phyloP scores from a whole-genome alignment of 768 basidiomycete species.

The Psilocybe cyanescens region DNA sequence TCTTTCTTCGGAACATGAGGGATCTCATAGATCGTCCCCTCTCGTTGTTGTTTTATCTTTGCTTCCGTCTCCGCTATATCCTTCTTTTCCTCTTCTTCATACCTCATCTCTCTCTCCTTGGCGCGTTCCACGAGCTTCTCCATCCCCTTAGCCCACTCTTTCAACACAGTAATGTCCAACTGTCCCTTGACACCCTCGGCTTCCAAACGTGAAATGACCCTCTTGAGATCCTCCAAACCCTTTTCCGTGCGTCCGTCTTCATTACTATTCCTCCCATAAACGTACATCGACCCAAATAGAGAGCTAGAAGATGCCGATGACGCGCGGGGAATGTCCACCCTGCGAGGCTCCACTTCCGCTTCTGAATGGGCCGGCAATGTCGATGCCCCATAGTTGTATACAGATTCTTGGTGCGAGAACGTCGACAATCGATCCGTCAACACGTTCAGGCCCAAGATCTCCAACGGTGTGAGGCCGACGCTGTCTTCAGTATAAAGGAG shows the following conservation, averaged over 20 bases:
- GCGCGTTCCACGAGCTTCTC: slow-evolving; percentile 2
- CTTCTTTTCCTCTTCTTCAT: slow-evolving; percentile 7
- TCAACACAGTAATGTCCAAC: slow-evolving; percentile 7
- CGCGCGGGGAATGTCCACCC: neutral
- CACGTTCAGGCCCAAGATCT: slow-evolving; percentile 36
- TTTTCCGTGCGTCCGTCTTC: neutral
- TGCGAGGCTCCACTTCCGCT: neutral
- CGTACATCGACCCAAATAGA: neutral
- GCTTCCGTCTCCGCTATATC: neutral
- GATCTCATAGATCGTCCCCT: neutral
- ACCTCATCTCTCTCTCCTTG: neutral
- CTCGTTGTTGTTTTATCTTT: neutral
- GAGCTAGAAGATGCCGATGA: neutral
- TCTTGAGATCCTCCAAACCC: slow-evolving; percentile 1
- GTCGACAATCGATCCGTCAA: slow-evolving; percentile 24
- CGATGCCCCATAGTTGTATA: neutral
- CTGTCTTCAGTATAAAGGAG: slow-evolving; percentile 52
- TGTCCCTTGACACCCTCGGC: slow-evolving; percentile 4
- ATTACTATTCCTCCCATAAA: too few relatives aligned
- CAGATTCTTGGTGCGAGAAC: neutral
- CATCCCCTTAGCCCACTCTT: slow-evolving; percentile 14
- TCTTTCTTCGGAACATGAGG: too few relatives aligned
- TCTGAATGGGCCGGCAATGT: neutral
- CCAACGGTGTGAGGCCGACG: slow-evolving; percentile 47
- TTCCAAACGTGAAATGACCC: slow-evolving; percentile 1